Evolutionary conservation across 768 basidiomycete species (phyloP).

Genomic region (Sporobolomyces phaffii): DNA sequence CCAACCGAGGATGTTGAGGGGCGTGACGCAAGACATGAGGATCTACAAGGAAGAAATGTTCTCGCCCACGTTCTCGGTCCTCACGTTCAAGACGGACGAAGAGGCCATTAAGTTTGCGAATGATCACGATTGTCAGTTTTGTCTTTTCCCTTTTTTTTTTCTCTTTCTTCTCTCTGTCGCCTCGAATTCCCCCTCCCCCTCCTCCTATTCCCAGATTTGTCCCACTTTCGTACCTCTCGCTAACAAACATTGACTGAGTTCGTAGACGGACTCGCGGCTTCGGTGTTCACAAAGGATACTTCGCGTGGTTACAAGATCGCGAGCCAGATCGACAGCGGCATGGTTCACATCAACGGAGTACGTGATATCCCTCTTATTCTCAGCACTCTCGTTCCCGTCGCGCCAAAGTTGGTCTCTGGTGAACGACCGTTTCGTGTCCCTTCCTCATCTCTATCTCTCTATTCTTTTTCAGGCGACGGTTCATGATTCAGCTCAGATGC

Average conservation of each 20-base stretch:
- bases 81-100: slow-evolving; percentile 39
- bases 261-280: slow-evolving; percentile 42
- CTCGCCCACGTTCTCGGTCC: slow-evolving; percentile 77
- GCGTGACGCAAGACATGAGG: slow-evolving; percentile 24
- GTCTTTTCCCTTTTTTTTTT: no score
- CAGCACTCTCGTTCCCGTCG: neutral
- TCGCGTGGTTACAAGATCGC: slow-evolving; percentile 42
- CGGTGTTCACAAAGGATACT: slow-evolving; percentile 44
- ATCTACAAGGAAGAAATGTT: slow-evolving; percentile 61
- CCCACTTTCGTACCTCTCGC: neutral
- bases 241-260: no score
- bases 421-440: no score
- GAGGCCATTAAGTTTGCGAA: slow-evolving; percentile 46
- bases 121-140: slow-evolving; percentile 43
- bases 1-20: slow-evolving; percentile 25
- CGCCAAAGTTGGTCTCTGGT: no score
- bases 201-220: no score
- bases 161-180: no score
- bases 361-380: no score
- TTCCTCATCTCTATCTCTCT: neutral
- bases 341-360: slow-evolving; percentile 40
- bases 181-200: no score
- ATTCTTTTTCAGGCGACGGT: slow-evolving; percentile 38
- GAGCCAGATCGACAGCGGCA: slow-evolving; percentile 42
- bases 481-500: slow-evolving; percentile 44